Evolutionary conservation across 805 yeast genomes (phyloP).

Genomic region (Sugiyamaella lignohabitans): DNA sequence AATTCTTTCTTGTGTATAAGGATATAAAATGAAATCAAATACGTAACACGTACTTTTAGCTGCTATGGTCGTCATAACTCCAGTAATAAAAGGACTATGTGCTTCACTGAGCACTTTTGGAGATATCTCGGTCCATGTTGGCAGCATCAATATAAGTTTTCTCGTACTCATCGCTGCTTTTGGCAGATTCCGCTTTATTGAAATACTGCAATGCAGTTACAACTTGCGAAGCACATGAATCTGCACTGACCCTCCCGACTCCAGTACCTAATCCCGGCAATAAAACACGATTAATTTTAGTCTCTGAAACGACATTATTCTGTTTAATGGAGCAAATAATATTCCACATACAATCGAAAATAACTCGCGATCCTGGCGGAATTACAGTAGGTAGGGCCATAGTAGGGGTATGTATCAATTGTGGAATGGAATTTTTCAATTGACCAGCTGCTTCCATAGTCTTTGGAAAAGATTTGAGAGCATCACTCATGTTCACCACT

Average conservation of each 20-base stretch:
- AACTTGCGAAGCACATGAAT: conserved; percentile 33
- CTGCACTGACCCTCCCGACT: conserved; percentile 31
- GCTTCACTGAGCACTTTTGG: background rate
- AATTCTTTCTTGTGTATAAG: too few species aligned
- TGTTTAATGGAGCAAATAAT: conserved; percentile 23
- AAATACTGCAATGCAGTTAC: conserved; percentile 14
- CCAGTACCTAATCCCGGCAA: conserved; percentile 40
- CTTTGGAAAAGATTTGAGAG: background rate
- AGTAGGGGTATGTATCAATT: conserved; percentile 35
- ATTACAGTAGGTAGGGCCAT: conserved; percentile 33
- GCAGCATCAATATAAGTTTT: background rate
- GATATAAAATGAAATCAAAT: too few species aligned
- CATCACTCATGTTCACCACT: conserved; percentile 28
- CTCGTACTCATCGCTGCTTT: background rate
- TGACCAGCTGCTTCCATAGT: background rate
- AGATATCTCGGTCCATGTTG: background rate
- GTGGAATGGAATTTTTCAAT: conserved; percentile 7
- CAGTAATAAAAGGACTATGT: too few species aligned
- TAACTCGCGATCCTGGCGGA: conserved; percentile 17
- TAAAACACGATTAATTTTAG: conserved; percentile 25
- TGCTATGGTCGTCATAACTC: too few species aligned
- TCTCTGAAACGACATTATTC: conserved; percentile 3
- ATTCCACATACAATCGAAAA: conserved; percentile 38
- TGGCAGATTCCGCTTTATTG: background rate
- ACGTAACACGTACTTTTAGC: too few species aligned